Conservation (phyloP, 768 basidiomycete genomes). For the Trametes coccinea region DNA sequence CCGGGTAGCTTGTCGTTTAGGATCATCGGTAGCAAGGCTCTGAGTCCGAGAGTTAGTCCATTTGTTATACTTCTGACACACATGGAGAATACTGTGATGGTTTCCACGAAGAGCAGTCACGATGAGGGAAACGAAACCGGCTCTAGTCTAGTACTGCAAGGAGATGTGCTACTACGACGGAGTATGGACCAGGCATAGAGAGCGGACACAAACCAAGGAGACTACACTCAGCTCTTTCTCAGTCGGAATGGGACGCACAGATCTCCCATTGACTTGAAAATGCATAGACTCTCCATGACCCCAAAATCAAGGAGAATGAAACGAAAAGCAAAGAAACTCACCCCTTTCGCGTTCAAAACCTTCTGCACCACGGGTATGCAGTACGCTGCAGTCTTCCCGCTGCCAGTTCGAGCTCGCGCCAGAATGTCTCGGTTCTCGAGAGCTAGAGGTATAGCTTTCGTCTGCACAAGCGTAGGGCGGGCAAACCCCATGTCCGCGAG, state of each 20-base stretch:
- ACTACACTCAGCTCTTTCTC: too few species aligned
- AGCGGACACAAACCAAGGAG: too few species aligned
- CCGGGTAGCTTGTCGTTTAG: conserved; percentile 54
- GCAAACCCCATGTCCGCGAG: conserved; percentile 90
- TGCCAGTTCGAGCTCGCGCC: conserved; percentile 92
- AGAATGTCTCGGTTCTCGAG: conserved; percentile 89
- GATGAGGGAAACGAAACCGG: too few species aligned
- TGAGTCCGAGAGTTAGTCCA: not conserved
- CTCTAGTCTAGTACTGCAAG: too few species aligned
- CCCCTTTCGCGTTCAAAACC: conserved; percentile 76
- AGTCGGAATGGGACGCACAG: too few species aligned
- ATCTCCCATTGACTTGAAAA: not conserved
- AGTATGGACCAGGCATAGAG: too few species aligned
- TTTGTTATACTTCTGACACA: too few species aligned
- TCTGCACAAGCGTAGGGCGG: conserved; percentile 89
- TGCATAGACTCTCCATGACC: too few species aligned
- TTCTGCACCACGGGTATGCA: conserved; percentile 90
- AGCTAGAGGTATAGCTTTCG: conserved; percentile 88
- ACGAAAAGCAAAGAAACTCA: conserved; percentile 41
- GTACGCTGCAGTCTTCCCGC: conserved; percentile 97
- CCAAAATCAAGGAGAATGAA: not conserved
- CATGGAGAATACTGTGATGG: too few species aligned
- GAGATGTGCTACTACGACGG: too few species aligned
- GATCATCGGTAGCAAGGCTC: conserved; percentile 18
- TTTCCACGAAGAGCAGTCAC: not conserved